Evolutionary conservation across 306 rosid species (phyloP), one percentile per base, ranked within the genome.

Genomic region (Rosa lucieae): DNA sequence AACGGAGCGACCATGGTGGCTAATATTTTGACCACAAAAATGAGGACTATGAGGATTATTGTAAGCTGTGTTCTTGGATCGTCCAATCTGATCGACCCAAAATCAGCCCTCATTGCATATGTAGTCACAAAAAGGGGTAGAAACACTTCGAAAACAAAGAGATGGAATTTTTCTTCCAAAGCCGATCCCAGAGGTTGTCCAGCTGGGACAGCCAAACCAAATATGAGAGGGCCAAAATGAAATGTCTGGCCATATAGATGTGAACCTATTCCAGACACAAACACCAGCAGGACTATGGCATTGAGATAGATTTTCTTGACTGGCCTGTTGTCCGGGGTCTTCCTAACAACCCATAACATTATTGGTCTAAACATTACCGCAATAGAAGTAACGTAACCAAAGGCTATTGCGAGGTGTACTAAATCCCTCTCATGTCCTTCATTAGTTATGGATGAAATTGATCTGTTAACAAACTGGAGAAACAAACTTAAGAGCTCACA

Each of bases 131-230:
- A 93, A 18, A 93, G 20, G 3, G 97, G 97, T 52, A 93, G 52
- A 21, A 88, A 70, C 52, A 89, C 79, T 0, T 83, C 82, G 1
- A 65, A 73, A 42, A 81, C 82, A 32, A 93, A 83, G 56, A 81
- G 40, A 8, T 83, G 58, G 44, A 90, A 56, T 66, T 85, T 88
- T 20, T 86, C 82, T 29, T 89, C 88, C 48, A 93, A 40, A 3
- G 92, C 86, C 7, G 90, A 86, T 39, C 94, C 96, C 40, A 88
- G 58, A 0, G 92, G 94, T 12, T 91, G 91, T 49, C 97, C 96
- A 62, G 86, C 91, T 0, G 92, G 94, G 23, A 91, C 87, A 5
- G 87, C 75, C 74, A 93, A 56, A 3, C 97, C 97, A 26, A 93
- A 70, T 14, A 93, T 23, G 39, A 83, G 80, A 69, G 90, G 90